Evolutionary conservation across 139 green algal species (phyloP), one percentile per base, ranked within the genome.

Genomic region (Closterium sp.): DNA sequence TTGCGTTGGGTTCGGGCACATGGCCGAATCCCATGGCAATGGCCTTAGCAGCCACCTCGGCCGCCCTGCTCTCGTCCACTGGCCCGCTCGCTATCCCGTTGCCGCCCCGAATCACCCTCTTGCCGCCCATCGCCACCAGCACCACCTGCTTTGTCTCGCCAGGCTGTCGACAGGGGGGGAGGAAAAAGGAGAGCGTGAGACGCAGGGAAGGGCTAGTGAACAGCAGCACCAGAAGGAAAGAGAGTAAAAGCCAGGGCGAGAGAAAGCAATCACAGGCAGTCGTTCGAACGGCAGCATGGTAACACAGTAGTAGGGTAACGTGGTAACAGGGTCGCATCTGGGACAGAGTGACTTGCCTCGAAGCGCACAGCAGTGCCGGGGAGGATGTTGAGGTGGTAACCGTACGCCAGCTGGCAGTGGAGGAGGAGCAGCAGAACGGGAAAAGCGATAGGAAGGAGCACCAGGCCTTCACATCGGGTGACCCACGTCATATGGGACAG

Each of bases 61-160:
- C 27, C n/a, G 84, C 84, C 84, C 27, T 87, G 84, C 84, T 87
- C n/a, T 87, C 84, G 84, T 87, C 84, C 84, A 87, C 84, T 31
- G 84, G 1, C 7, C 84, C 84, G 2, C 22, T 29, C 27, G 84
- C 84, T 31, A 87, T 32, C 9, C 17, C 84, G 50, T 96, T 96
- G 34, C 95, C 95, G 30, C 95, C 95, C 13, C 86, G 85, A 4
- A 95, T 87, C 28, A 95, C 90, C 24, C 79, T 90, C 4, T 92
- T 92, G 34, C 95, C 95, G 1, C 85, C 95, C 31, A 96, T 95
- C 24, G 38, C 31, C 24, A 95, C 92, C 31, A 96, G 84, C 42
- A 91, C 73, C 62, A 95, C 95, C 10, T 50, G 62, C 93, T 96
- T 96, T 21, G 32, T 92, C 31, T 96, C 95, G 28, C 93, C 94